A percentile compares a stretch with the other conserved stretches of the same genome.
Conservation (phyloP, 2,329 filamentous ascomycete species). For the Fonsecaea monophora region DNA sequence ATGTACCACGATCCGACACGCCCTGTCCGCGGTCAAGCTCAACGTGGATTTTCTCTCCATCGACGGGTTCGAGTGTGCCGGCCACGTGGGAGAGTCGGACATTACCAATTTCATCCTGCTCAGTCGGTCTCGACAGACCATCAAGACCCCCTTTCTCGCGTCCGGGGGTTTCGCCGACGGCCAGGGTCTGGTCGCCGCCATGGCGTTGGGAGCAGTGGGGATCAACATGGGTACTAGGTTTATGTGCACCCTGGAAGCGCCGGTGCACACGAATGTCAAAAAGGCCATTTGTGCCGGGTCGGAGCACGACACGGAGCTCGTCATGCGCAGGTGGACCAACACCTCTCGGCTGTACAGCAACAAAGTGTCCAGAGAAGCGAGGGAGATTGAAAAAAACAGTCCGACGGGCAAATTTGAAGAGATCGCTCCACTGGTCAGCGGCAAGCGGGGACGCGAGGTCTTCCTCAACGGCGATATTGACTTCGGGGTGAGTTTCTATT, state of each 20-base stretch:
- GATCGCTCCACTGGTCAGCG: conserved; percentile 84
- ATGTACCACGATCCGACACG: conserved; percentile 95
- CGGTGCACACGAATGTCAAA: conserved; percentile 93
- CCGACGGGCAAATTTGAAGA: conserved; percentile 86
- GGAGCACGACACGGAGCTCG: conserved; percentile 88
- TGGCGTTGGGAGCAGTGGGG: conserved; percentile 87
- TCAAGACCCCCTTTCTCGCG: conserved; percentile 90
- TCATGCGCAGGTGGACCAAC: conserved; percentile 91
- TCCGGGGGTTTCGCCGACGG: conserved; percentile 96
- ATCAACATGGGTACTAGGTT: conserved; percentile 99
- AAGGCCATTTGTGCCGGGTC: conserved; percentile 84
- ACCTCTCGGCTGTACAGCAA: conserved; percentile 89
- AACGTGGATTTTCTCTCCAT: conserved; percentile 97
- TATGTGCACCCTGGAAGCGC: conserved; percentile 93
- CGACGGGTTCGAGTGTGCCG: conserved; percentile 97
- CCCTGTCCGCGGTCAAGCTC: conserved; percentile 86
- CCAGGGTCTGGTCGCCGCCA: conserved; percentile 85
- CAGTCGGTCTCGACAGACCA: conserved; percentile 79
- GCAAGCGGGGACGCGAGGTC: conserved; percentile 87
- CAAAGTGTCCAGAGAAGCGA: conserved; percentile 79
- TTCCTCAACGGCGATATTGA: conserved; percentile 92
- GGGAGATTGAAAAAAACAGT: conserved; percentile 83
- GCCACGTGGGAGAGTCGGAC: conserved; percentile 63
- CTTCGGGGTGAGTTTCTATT: conserved; percentile 67
- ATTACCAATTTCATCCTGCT: conserved; percentile 70